phyloP scores from a whole-genome alignment of 2,329 filamentous ascomycete genomes.

The Tolypocladium capitatum region DNA sequence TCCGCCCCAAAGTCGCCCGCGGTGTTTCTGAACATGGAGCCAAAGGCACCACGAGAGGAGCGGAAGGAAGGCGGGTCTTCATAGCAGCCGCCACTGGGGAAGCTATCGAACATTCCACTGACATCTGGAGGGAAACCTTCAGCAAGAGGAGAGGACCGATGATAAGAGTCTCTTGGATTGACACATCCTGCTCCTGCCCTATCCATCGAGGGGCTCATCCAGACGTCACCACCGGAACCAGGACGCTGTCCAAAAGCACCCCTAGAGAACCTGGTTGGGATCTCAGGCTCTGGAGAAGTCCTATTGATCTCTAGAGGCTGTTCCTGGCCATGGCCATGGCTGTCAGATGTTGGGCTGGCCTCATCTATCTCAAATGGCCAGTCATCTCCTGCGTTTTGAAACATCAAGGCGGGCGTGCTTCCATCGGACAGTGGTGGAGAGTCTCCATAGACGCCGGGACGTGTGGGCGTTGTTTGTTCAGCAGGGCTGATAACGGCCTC shows the following conservation, averaged over 20 bases:
- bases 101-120: background rate
- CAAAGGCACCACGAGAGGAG: slow-evolving; percentile 5
- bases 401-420: too few species aligned
- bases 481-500: slow-evolving; percentile 2
- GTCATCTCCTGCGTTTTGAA: background rate
- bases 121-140: slow-evolving; percentile 1
- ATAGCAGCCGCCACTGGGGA: background rate
- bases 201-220: background rate
- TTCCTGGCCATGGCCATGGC: background rate
- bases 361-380: background rate
- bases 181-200: background rate
- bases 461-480: background rate
- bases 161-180: background rate
- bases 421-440: background rate
- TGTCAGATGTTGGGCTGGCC: background rate
- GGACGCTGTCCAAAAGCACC: slow-evolving; percentile 1
- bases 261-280: background rate
- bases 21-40: background rate
- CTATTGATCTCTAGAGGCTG: background rate
- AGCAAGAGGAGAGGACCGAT: background rate
- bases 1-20: background rate
- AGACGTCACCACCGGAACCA: background rate
- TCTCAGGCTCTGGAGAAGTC: background rate
- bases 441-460: background rate
- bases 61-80: background rate